Conservation (phyloP, 192 early-diverging fungal genomes). For the Coemansia sp. region DNA sequence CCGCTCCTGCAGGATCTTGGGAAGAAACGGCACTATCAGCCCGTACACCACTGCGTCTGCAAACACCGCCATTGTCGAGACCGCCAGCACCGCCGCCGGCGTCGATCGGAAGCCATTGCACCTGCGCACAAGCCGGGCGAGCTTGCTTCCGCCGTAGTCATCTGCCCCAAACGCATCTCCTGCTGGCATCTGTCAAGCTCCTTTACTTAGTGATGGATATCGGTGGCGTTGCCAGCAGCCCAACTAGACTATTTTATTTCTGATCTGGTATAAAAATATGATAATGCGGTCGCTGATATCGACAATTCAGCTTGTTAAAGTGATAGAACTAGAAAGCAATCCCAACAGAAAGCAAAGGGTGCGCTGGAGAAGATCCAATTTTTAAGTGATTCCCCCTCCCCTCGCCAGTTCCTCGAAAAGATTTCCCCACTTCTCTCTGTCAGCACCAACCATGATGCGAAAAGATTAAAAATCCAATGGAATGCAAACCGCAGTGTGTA, state of each 20-base stretch:
- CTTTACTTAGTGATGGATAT: no score
- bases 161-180: conserved; percentile 11
- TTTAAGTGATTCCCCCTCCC: not conserved
- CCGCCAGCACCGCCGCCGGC: conserved; percentile 43
- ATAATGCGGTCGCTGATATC: not conserved
- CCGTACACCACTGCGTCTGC: conserved; percentile 72
- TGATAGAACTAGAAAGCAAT: no score
- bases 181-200: not conserved
- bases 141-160: conserved; percentile 23
- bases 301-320: no score
- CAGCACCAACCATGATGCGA: not conserved
- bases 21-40: conserved; percentile 70
- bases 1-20: conserved; percentile 64
- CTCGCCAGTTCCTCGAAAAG: not conserved
- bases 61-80: conserved; percentile 64
- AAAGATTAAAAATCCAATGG: not conserved
- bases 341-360: no score
- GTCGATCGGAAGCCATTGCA: conserved; percentile 48
- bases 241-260: not conserved
- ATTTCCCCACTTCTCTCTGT: not conserved
- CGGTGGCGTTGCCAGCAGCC: no score
- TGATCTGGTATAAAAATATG: not conserved
- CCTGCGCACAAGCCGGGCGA: conserved; percentile 27
- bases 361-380: no score
- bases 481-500: no score